phyloP scores from a whole-genome alignment of 306 rosid species.

The Astragalus membranaceus region DNA sequence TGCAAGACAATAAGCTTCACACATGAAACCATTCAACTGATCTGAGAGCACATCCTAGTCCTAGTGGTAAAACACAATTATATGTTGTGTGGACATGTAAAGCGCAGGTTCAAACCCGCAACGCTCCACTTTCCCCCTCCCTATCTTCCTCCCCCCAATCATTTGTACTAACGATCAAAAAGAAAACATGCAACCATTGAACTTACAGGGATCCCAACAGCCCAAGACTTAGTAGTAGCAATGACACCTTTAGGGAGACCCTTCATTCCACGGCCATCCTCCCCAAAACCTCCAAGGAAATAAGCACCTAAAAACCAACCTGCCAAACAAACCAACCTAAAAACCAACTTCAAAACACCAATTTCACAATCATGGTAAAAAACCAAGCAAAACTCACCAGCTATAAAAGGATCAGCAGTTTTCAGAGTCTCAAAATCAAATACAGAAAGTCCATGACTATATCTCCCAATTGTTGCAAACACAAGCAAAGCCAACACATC shows the following conservation, averaged over 20 bases:
- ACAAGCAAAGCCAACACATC: slow-evolving; percentile 82
- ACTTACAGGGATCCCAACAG: slow-evolving; percentile 86
- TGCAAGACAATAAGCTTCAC: slow-evolving; percentile 1
- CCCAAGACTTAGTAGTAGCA: slow-evolving; percentile 86
- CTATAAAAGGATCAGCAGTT: slow-evolving; percentile 93
- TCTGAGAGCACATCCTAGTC: too few relatives aligned
- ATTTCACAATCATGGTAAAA: background rate
- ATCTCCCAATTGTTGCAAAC: slow-evolving; percentile 87
- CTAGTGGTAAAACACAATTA: too few relatives aligned
- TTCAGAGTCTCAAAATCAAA: slow-evolving; percentile 66
- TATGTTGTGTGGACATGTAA: too few relatives aligned
- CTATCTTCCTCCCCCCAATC: too few relatives aligned
- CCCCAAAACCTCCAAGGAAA: slow-evolving; percentile 86
- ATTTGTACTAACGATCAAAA: too few relatives aligned
- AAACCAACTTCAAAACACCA: slow-evolving; percentile 59
- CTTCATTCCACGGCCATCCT: slow-evolving; percentile 86
- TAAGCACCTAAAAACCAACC: slow-evolving; percentile 97
- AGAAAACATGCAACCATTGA: background rate
- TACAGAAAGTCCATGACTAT: slow-evolving; percentile 71
- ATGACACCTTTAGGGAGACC: slow-evolving; percentile 66
- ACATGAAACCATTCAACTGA: too few relatives aligned
- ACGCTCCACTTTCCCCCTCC: too few relatives aligned
- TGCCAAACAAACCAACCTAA: slow-evolving; percentile 46
- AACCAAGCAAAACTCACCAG: slow-evolving; percentile 35
- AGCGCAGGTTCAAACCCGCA: too few relatives aligned